Evolutionary conservation across 2,329 filamentous ascomycete genomes (phyloP).

Genomic region (Aspergillus sp.): DNA sequence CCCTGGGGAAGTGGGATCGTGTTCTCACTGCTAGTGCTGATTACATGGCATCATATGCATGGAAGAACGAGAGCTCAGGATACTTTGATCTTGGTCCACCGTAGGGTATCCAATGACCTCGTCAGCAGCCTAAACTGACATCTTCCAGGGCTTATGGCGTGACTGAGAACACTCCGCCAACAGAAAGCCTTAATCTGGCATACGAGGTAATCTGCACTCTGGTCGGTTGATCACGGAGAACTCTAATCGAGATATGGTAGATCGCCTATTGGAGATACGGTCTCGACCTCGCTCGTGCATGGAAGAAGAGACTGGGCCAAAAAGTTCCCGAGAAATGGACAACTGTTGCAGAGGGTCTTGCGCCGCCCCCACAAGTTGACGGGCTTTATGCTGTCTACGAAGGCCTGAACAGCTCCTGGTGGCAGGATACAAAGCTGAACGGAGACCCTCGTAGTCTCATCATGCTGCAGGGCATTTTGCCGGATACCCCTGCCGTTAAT

Average conservation of each 20-base stretch:
- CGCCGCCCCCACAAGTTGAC: constrained; percentile 5
- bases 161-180: constrained; percentile 14
- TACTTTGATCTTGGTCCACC: constrained; percentile 17
- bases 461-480: constrained; percentile 15
- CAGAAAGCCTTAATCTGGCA: constrained; percentile 11
- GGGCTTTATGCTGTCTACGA: constrained; percentile 13
- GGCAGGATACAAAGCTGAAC: constrained; percentile 7
- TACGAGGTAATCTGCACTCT: constrained; percentile 9
- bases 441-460: constrained; percentile 14
- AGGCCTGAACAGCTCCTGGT: constrained; percentile 14
- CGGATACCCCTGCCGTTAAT: constrained; percentile 11
- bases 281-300: constrained; percentile 9
- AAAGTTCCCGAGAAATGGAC: constrained; percentile 6
- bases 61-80: constrained; percentile 12
- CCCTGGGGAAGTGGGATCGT: constrained; percentile 11
- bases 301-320: constrained; percentile 8
- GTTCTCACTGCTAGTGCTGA: constrained; percentile 12
- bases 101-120: neutral
- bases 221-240: neutral
- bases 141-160: constrained; percentile 12
- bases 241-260: neutral
- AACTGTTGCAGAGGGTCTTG: constrained; percentile 4
- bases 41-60: constrained; percentile 16
- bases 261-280: constrained; percentile 16
- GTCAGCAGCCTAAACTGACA: neutral